A percentile compares a stretch with the other conserved stretches of the same genome.
phyloP scores from a whole-genome alignment of 805 yeast genomes.

The Brettanomyces anomalus region DNA sequence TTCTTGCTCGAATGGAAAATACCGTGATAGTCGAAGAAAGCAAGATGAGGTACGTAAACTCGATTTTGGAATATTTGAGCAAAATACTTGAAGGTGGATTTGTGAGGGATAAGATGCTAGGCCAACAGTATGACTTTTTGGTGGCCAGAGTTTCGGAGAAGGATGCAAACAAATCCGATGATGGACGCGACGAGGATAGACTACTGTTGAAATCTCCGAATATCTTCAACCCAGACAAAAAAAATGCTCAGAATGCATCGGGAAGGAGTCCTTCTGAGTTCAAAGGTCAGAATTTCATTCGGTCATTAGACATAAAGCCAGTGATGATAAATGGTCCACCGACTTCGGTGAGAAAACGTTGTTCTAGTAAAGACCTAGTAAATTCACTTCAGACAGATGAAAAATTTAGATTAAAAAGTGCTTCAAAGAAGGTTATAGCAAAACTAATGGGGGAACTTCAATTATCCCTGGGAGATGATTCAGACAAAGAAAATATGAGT shows the following conservation, averaged over 20 bases:
- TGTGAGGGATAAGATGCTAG: background rate
- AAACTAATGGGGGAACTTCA: slow-evolving; percentile 1
- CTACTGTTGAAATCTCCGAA: too few relatives aligned
- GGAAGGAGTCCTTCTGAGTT: background rate
- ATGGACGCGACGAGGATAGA: background rate
- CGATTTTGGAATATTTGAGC: slow-evolving; percentile 1
- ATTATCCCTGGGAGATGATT: slow-evolving; percentile 1
- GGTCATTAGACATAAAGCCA: slow-evolving; percentile 1
- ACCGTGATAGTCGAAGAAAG: background rate
- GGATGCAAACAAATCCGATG: background rate
- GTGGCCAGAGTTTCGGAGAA: background rate
- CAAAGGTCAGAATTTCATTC: slow-evolving; percentile 1
- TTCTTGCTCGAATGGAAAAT: background rate
- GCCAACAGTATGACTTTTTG: background rate
- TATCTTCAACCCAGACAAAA: too few relatives aligned
- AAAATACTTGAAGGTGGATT: background rate
- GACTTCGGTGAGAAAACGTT: background rate
- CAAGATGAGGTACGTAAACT: background rate
- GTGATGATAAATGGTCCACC: slow-evolving; percentile 3
- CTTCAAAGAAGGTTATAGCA: background rate
- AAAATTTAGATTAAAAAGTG: background rate
- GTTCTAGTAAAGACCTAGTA: background rate
- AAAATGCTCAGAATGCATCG: background rate
- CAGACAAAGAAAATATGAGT: slow-evolving; percentile 6
- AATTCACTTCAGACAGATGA: background rate